phyloP scores from a whole-genome alignment of 305 asterid genomes.

The Fraxinus ornus region DNA sequence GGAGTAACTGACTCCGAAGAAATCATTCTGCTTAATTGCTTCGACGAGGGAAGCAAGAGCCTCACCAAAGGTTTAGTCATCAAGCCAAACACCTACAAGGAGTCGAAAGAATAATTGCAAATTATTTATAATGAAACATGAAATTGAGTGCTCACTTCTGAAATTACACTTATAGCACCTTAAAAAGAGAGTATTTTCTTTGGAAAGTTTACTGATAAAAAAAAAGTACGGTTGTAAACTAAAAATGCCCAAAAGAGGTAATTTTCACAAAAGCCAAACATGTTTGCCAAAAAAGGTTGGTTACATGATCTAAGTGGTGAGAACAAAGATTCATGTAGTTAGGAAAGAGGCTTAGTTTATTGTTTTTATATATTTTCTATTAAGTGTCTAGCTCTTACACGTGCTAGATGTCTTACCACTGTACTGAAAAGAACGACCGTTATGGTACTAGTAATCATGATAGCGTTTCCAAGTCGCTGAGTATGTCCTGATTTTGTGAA shows the following conservation, averaged over 20 bases:
- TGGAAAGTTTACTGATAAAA: neutral
- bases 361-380: neutral
- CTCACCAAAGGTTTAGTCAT: slow-evolving; percentile 76
- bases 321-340: neutral
- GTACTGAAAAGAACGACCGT: slow-evolving; percentile 70
- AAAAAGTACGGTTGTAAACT: neutral
- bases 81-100: slow-evolving; percentile 56
- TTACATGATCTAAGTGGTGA: neutral
- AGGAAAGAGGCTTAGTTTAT: neutral
- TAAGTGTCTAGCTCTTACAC: neutral
- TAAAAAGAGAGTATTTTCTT: neutral
- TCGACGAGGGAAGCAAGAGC: slow-evolving; percentile 54
- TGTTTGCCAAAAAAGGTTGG: neutral
- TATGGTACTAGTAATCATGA: slow-evolving; percentile 64
- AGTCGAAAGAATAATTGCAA: neutral
- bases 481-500: slow-evolving; percentile 62
- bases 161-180: neutral
- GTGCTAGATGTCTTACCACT: slow-evolving; percentile 42
- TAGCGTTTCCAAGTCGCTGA: slow-evolving; percentile 52
- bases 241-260: neutral
- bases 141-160: neutral
- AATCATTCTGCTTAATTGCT: slow-evolving; percentile 25
- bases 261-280: neutral
- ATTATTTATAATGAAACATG: neutral
- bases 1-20: slow-evolving; percentile 52